phyloP scores from a whole-genome alignment of 2,329 filamentous ascomycete species.

The Aspergillus tamarii region DNA sequence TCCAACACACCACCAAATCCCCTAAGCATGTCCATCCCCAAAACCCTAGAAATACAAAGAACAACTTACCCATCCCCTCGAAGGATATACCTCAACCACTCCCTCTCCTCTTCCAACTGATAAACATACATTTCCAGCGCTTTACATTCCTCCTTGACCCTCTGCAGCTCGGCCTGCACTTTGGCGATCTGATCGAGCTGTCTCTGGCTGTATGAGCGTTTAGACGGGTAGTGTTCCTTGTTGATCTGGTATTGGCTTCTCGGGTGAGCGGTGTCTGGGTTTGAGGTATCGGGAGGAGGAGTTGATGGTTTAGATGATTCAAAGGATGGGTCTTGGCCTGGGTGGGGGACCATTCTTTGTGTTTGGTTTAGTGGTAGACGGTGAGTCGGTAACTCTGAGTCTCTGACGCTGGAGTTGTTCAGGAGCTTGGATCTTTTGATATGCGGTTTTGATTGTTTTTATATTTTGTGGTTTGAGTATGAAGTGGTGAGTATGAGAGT shows the following conservation, averaged over 20 bases:
- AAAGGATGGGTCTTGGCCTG: background rate
- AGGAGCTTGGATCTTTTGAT: too few relatives aligned
- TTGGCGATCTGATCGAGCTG: background rate
- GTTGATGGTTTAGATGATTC: too few relatives aligned
- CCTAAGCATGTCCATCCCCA: too few relatives aligned
- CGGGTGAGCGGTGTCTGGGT: background rate
- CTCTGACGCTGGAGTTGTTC: too few relatives aligned
- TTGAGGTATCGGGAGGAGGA: too few relatives aligned
- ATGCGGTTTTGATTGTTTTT: too few relatives aligned
- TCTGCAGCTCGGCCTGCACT: background rate
- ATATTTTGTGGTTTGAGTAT: too few relatives aligned
- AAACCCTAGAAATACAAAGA: too few relatives aligned
- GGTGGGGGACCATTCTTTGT: background rate
- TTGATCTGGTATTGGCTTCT: background rate
- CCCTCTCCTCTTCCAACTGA: background rate
- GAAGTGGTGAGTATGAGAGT: too few relatives aligned
- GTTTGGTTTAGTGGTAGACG: too few relatives aligned
- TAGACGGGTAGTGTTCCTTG: background rate
- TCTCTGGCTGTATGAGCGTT: background rate
- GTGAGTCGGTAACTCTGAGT: too few relatives aligned
- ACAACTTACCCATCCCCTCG: background rate
- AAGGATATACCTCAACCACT: background rate
- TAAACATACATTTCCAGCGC: background rate
- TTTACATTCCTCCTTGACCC: background rate
- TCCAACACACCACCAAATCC: too few relatives aligned